phyloP scores from a whole-genome alignment of 176 grass and related monocot species.

The Alopecurus myosuroides region DNA sequence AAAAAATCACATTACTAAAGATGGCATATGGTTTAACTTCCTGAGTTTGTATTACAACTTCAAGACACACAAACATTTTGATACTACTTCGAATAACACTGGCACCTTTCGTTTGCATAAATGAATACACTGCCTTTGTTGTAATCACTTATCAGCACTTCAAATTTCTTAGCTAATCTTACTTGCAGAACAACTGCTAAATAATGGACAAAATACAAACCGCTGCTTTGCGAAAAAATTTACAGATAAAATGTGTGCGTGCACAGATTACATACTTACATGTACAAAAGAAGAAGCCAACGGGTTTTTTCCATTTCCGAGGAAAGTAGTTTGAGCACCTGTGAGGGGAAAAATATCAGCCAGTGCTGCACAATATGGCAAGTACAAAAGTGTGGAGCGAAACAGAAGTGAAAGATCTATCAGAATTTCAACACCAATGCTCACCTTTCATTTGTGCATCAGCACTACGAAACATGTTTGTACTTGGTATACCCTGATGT shows the following conservation, averaged over 20 bases:
- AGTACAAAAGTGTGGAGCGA: neutral
- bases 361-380: neutral
- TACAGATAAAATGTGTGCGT: neutral
- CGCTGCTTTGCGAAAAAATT: too few species aligned
- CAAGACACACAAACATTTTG: neutral
- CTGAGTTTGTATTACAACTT: neutral
- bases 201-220: neutral
- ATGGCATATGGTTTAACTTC: neutral
- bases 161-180: neutral
- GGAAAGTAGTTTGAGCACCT: constrained; percentile 29
- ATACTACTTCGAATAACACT: neutral
- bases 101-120: neutral
- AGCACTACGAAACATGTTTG: neutral
- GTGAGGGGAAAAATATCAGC: constrained; percentile 1
- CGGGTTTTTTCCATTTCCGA: constrained; percentile 18
- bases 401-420: neutral
- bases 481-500: constrained; percentile 9
- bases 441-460: constrained; percentile 29
- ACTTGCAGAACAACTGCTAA: neutral
- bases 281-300: constrained; percentile 11
- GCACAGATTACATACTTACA: constrained; percentile 33
- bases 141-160: neutral
- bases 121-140: neutral
- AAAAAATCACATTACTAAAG: constrained; percentile 1
- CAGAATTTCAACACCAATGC: neutral